Base-by-base conservation (phyloP, 1,284 basidiomycete species). In the Boletus smithii region DNA sequence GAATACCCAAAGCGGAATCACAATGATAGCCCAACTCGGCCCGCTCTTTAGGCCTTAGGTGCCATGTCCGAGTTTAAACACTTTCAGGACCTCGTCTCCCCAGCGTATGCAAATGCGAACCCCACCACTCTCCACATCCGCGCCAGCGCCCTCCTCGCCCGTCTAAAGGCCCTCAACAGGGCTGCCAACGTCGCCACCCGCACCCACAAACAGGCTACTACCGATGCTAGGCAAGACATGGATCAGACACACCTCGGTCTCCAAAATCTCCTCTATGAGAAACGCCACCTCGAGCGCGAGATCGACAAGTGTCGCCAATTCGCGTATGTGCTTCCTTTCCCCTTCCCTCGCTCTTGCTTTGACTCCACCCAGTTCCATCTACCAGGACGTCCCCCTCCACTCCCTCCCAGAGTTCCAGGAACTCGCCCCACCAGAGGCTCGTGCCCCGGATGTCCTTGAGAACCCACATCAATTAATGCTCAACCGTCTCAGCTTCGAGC, bases 251-350 rank as follows among this genome's bases (percentile, higher is more conserved):
- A 88, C 66, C 80, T 91, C 23, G 80, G 83, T 13, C 77, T 91
- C 27, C 88, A 91, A 66, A 91, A 91, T 55, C 69, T 91, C 33
- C 74, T 88, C 43, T 91, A 91, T 56, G 88, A 91, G 67, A 88
- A 88, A 62, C 73, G 88, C 24, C 88, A 91, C 62, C 76, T 91
- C 9, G 88, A 91, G 64, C 75, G 86, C 51, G 88, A 91, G 69
- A 91, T 91, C 26, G 88, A 90, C 59, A 91, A 91, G 65, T 91
- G 88, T 67, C 78, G 85, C 45, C 87, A 90, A 60, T 91, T 91
- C 63, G 87, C 85, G 88, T 91, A 62, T 62, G 85, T 10, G 0
- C 7, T 60, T 4, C 1, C 46, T n/a, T 48, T 37, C 32, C 26
- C 38, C 20, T 46, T 17, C 34, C 0, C 14, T 10, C 33, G n/a